Conservation (phyloP, 1,139 yeast species). For the Saccharomyces hybrid region DNA sequence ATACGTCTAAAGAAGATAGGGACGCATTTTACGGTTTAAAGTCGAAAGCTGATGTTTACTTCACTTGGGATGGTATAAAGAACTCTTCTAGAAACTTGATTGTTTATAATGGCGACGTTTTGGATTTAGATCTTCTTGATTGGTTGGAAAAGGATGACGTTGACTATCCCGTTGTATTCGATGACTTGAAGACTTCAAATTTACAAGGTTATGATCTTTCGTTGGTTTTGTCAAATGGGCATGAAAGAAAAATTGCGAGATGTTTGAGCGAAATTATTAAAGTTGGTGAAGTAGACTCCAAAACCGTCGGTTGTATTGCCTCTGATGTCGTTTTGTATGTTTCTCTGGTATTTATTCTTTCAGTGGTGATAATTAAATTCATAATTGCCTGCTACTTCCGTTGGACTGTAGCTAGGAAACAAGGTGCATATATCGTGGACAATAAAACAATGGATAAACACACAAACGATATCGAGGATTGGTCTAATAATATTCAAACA, state of each 20-base stretch:
- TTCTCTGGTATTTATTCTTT: conserved; percentile 75
- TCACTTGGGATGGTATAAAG: conserved; percentile 80
- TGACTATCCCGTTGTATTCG: conserved; percentile 65
- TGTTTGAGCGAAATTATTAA: conserved; percentile 83
- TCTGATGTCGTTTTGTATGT: conserved; percentile 73
- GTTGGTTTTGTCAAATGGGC: conserved; percentile 58
- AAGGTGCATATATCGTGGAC: conserved; percentile 66
- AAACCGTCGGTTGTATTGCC: conserved; percentile 93
- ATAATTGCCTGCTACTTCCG: conserved; percentile 81
- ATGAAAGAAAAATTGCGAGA: conserved; percentile 64
- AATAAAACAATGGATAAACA: conserved; percentile 47
- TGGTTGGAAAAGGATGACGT: conserved; percentile 69
- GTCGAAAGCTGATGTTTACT: conserved; percentile 68
- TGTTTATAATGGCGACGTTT: conserved; percentile 80
- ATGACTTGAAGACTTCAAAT: conserved; percentile 50
- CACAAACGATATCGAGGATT: conserved; percentile 61
- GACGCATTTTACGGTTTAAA: conserved; percentile 54
- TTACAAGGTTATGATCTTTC: conserved; percentile 78
- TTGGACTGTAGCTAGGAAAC: conserved; percentile 70
- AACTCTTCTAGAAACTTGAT: conserved; percentile 69
- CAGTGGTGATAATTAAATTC: conserved; percentile 71
- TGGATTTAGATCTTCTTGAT: conserved; percentile 66
- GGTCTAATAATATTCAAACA: conserved; percentile 55
- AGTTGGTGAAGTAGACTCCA: conserved; percentile 85
- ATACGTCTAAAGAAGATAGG: conserved; percentile 66